Conservation (phyloP, 176 grass and related monocot species). For the Carex parvula region DNA sequence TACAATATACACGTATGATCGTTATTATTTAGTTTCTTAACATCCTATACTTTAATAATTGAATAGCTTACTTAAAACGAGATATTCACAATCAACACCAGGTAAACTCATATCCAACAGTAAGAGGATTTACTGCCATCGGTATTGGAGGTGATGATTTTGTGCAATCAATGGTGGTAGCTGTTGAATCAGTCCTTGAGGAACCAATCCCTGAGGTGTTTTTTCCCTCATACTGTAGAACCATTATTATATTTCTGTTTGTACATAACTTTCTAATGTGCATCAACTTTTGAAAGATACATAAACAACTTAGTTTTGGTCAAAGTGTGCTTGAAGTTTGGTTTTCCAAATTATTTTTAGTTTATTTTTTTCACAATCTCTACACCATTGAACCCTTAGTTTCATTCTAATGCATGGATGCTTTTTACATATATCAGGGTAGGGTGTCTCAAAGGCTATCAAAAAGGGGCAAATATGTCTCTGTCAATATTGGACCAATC, state of each 20-base stretch:
- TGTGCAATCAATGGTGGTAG: slow-evolving; percentile 88
- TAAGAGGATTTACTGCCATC: slow-evolving; percentile 95
- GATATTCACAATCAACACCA: slow-evolving; percentile 15
- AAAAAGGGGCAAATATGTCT: slow-evolving; percentile 82
- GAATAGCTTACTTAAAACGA: not conserved
- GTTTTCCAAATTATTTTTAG: not conserved
- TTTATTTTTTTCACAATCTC: not conserved
- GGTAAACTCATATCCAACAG: slow-evolving; percentile 93
- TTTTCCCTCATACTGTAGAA: slow-evolving; percentile 6
- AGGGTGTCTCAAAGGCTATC: slow-evolving; percentile 75
- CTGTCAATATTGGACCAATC: slow-evolving; percentile 90
- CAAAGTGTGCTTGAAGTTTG: not conserved
- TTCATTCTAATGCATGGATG: slow-evolving; percentile 3
- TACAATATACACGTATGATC: not conserved
- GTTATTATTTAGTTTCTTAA: not conserved
- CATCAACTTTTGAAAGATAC: not conserved
- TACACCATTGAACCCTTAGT: not conserved
- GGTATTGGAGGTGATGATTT: slow-evolving; percentile 95
- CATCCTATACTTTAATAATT: not conserved
- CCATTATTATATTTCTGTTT: not conserved
- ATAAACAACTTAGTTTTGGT: not conserved
- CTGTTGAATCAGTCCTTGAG: slow-evolving; percentile 94
- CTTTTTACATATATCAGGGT: slow-evolving; percentile 34
- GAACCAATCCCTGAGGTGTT: slow-evolving; percentile 78
- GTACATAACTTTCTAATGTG: not conserved